phyloP scores from a whole-genome alignment of 2,329 filamentous ascomycete species.

The Fusarium sp. region DNA sequence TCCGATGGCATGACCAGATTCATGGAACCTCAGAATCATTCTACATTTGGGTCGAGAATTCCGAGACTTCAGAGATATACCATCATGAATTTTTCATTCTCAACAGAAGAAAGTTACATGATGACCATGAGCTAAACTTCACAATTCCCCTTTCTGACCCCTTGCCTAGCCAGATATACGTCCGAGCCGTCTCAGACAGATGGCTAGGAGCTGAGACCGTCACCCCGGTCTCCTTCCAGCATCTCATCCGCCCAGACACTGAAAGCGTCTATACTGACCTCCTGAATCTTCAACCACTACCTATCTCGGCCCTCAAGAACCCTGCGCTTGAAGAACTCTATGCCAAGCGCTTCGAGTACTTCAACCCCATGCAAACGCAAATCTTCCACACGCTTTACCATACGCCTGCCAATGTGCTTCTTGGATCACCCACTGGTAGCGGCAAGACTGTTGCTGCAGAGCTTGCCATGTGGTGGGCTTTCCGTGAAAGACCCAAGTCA shows the following conservation, averaged over 20 bases:
- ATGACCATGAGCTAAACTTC: slow-evolving; percentile 98
- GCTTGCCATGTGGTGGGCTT: slow-evolving; percentile 99
- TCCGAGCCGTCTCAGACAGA: slow-evolving; percentile 91
- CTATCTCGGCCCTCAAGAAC: slow-evolving; percentile 88
- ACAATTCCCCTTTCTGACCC: slow-evolving; percentile 96
- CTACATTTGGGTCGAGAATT: slow-evolving; percentile 99
- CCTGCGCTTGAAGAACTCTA: slow-evolving; percentile 89
- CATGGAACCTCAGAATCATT: slow-evolving; percentile 96
- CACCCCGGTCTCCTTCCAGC: slow-evolving; percentile 94
- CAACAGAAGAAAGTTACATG: slow-evolving; percentile 86
- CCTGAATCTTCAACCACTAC: slow-evolving; percentile 88
- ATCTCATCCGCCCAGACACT: slow-evolving; percentile 95
- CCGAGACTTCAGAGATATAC: slow-evolving; percentile 96
- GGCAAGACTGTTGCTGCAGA: slow-evolving; percentile 98
- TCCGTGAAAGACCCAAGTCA: slow-evolving; percentile 90
- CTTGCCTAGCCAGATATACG: slow-evolving; percentile 93
- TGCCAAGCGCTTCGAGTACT: slow-evolving; percentile 87
- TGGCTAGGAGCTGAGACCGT: slow-evolving; percentile 98
- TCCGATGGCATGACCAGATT: slow-evolving; percentile 91
- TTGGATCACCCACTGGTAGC: slow-evolving; percentile 96
- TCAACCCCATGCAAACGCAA: slow-evolving; percentile 99
- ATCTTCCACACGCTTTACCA: slow-evolving; percentile 98
- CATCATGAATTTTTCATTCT: slow-evolving; percentile 98
- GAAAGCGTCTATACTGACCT: slow-evolving; percentile 98
- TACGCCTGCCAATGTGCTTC: slow-evolving; percentile 88